Conservation (phyloP, 1,139 yeast genomes). For the Hanseniaspora sp. region DNA sequence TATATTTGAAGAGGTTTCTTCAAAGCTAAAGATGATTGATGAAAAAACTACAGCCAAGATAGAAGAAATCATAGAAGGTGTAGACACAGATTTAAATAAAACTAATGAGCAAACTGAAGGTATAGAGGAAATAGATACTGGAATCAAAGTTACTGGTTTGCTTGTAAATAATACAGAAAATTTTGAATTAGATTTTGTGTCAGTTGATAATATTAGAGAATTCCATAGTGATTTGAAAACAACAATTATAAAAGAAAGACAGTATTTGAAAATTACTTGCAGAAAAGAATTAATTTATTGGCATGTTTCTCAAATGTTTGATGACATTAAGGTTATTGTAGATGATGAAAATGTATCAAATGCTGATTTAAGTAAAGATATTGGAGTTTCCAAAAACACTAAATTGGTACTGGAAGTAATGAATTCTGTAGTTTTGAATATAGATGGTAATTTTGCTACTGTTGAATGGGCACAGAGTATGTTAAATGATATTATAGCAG, state of each 20-base stretch:
- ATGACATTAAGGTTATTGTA: conserved; percentile 55
- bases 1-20: conserved; percentile 42
- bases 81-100: too few species aligned
- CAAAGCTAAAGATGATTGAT: conserved; percentile 25
- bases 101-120: conserved; percentile 16
- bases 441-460: conserved; percentile 41
- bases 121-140: conserved; percentile 21
- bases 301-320: conserved; percentile 95
- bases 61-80: conserved; percentile 17
- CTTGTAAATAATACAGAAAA: conserved; percentile 67
- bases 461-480: conserved; percentile 89
- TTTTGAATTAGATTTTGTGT: conserved; percentile 72
- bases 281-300: conserved; percentile 69
- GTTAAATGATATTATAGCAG: conserved; percentile 88
- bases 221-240: conserved; percentile 72
- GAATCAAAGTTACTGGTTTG: conserved; percentile 61
- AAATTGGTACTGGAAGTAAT: conserved; percentile 37
- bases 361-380: background rate
- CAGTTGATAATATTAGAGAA: conserved; percentile 78
- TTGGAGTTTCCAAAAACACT: background rate
- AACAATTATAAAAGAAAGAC: conserved; percentile 72
- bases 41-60: conserved; percentile 21
- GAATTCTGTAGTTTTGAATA: conserved; percentile 45
- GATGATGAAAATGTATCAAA: conserved; percentile 37
- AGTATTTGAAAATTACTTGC: conserved; percentile 66